Percentiles rank a stretch among this genome's conserved stretches.
Conservation (phyloP, 1,139 yeast genomes). For the Barnettozyma hawaiiensis region DNA sequence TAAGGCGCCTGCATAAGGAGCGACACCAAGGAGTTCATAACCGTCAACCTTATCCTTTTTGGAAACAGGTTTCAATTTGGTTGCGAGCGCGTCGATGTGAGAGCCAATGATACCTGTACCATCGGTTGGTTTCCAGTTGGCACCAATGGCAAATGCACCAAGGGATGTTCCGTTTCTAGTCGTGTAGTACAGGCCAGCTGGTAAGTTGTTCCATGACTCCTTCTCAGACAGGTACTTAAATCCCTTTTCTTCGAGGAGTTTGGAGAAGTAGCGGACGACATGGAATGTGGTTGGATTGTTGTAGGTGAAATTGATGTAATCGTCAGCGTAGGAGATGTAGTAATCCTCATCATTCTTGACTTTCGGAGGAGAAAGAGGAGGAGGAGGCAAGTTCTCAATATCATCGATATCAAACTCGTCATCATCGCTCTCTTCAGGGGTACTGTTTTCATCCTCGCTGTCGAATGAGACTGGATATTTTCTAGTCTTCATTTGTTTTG, state of each 20-base stretch:
- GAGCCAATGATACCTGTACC: constrained; percentile 59
- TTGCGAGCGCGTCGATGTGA: constrained; percentile 56
- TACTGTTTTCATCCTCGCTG: constrained; percentile 16
- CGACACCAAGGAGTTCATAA: constrained; percentile 57
- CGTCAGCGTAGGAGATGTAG: constrained; percentile 38
- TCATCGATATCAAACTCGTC: constrained; percentile 13
- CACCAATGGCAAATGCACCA: constrained; percentile 54
- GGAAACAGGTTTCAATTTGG: constrained; percentile 53
- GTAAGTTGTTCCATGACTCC: constrained; percentile 37
- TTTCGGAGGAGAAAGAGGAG: not conserved
- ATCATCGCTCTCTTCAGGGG: constrained; percentile 12
- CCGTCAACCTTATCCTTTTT: constrained; percentile 46
- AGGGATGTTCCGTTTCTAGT: constrained; percentile 50
- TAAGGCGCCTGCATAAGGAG: constrained; percentile 60
- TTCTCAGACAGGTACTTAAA: constrained; percentile 50
- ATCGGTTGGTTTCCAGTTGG: constrained; percentile 46
- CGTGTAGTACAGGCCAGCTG: constrained; percentile 49
- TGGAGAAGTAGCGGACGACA: constrained; percentile 42
- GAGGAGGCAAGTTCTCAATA: not conserved
- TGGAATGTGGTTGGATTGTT: constrained; percentile 60
- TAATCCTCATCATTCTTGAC: constrained; percentile 20
- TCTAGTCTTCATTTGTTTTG: no score
- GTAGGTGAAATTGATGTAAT: constrained; percentile 54
- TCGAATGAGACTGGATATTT: constrained; percentile 17
- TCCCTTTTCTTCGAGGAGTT: constrained; percentile 42